phyloP scores from a whole-genome alignment of 495 filamentous ascomycete species.

The Choiromyces venosus region DNA sequence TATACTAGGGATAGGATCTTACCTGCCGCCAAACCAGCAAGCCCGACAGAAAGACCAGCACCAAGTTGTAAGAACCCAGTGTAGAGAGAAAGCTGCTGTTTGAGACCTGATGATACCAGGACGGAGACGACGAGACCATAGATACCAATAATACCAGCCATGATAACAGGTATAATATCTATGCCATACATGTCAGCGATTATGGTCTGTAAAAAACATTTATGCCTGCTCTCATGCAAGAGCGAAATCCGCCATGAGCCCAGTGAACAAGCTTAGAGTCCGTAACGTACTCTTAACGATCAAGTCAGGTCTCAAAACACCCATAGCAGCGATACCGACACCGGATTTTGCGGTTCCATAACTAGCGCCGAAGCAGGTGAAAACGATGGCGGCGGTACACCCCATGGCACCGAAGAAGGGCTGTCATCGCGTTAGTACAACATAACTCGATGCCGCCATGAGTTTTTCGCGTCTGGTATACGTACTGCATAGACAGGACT shows the following conservation, averaged over 20 bases:
- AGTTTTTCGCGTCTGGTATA: slow-evolving; percentile 44
- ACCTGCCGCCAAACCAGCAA: slow-evolving; percentile 95
- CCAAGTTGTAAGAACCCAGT: slow-evolving; percentile 96
- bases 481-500: slow-evolving; percentile 99
- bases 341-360: slow-evolving; percentile 99
- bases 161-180: slow-evolving; percentile 99
- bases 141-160: slow-evolving; percentile 99
- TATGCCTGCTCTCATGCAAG: background rate
- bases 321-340: slow-evolving; percentile 97
- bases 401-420: slow-evolving; percentile 99
- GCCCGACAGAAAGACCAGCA: slow-evolving; percentile 91
- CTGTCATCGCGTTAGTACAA: slow-evolving; percentile 49
- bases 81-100: slow-evolving; percentile 77
- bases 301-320: slow-evolving; percentile 93
- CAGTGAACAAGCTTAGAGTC: slow-evolving; percentile 4
- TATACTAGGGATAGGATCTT: slow-evolving; percentile 37
- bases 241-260: background rate
- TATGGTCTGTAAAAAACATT: background rate
- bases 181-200: slow-evolving; percentile 20
- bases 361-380: slow-evolving; percentile 96
- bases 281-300: slow-evolving; percentile 91
- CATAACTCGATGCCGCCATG: slow-evolving; percentile 38
- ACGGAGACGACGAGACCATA: slow-evolving; percentile 99
- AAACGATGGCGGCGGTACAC: slow-evolving; percentile 96
- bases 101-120: slow-evolving; percentile 86